These are phyloP conservation scores for Ilyonectria destructans DNA, from an alignment of 2,329 filamentous ascomycete genomes.

Conservation along the genomic window DNA sequence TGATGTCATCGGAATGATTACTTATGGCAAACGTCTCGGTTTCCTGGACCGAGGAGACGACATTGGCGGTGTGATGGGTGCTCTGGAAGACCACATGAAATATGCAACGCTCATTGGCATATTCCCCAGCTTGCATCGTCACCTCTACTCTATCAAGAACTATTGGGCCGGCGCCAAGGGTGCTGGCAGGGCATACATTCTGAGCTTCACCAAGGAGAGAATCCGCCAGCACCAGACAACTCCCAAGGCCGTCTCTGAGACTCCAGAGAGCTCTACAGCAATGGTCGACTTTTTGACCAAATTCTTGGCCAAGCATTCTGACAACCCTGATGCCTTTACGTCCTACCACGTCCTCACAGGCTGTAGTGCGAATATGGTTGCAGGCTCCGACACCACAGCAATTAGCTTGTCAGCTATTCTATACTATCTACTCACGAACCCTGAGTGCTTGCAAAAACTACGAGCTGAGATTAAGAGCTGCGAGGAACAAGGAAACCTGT, in stretches of 20 bases:
- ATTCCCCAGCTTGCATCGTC: conserved; percentile 37
- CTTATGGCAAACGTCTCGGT: conserved; percentile 54
- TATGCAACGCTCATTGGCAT: conserved; percentile 49
- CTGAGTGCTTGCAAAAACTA: conserved; percentile 25
- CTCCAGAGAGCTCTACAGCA: conserved; percentile 1
- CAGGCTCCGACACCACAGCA: conserved; percentile 44
- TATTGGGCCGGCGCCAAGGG: conserved; percentile 41
- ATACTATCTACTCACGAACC: conserved; percentile 38
- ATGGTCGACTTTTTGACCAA: conserved; percentile 46
- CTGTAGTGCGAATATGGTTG: conserved; percentile 44
- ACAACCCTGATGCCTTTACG: conserved; percentile 33
- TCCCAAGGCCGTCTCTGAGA: conserved; percentile 28
- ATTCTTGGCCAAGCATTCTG: conserved; percentile 40
- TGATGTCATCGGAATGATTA: conserved; percentile 58
- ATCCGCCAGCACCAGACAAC: conserved; percentile 35
- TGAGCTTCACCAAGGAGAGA: conserved; percentile 36
- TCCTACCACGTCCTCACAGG: conserved; percentile 41
- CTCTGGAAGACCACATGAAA: conserved; percentile 43
- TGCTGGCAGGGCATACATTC: conserved; percentile 33
- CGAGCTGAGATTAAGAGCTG: conserved; percentile 28
- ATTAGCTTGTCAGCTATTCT: conserved; percentile 42
- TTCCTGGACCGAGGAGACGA: conserved; percentile 57
- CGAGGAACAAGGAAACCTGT: conserved; percentile 14
- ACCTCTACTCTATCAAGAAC: conserved; percentile 40
- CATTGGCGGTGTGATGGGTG: conserved; percentile 47